A percentile compares a stretch with the other conserved stretches of the same genome.
phyloP scores from a whole-genome alignment of 164 flowering plant genomes.

The Piper longum region DNA sequence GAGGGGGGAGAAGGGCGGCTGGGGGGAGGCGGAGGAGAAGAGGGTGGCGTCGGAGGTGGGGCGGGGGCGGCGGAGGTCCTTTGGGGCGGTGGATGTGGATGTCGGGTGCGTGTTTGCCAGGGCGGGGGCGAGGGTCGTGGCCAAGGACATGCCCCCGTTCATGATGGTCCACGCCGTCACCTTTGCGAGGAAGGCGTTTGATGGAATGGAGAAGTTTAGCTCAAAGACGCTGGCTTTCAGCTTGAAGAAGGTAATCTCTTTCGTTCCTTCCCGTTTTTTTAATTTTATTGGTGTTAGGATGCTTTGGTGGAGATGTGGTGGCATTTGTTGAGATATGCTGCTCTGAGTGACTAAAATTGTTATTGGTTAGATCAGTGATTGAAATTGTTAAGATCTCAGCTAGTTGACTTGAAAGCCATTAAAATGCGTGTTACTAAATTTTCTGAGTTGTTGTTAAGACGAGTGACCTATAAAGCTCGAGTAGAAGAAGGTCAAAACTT shows the following conservation, averaged over 20 bases:
- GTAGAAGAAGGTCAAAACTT: no score
- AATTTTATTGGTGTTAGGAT: not conserved
- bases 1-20: constrained; percentile 12
- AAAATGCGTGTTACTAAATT: no score
- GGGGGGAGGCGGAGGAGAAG: constrained; percentile 6
- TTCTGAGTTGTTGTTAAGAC: no score
- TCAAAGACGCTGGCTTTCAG: constrained; percentile 62
- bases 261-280: not conserved
- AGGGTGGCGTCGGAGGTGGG: constrained; percentile 7
- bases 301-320: not conserved
- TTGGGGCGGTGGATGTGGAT: constrained; percentile 35
- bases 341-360: no score
- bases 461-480: no score
- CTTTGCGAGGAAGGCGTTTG: constrained; percentile 53
- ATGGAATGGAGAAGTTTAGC: constrained; percentile 65
- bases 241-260: constrained; percentile 59
- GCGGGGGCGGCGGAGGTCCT: constrained; percentile 44
- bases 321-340: no score
- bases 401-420: no score
- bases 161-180: constrained; percentile 94
- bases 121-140: constrained; percentile 50
- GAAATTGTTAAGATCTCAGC: no score
- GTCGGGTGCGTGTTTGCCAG: constrained; percentile 38
- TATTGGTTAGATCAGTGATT: no score
- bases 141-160: constrained; percentile 81